These are phyloP conservation scores for Hirsutella rhossiliensis DNA, from an alignment of 2,329 filamentous ascomycete species.

Conservation along the genomic window DNA sequence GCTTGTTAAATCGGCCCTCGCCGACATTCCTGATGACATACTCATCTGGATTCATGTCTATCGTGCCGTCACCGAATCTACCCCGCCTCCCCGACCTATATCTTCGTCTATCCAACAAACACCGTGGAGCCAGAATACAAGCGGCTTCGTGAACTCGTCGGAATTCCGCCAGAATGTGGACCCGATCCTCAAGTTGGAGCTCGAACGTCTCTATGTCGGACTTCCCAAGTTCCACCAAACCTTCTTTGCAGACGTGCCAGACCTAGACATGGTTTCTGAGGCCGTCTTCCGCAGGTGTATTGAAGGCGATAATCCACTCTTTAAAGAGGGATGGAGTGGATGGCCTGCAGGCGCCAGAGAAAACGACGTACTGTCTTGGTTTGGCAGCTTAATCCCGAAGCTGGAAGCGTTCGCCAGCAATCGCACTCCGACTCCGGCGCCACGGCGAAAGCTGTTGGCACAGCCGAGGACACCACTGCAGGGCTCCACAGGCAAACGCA, in stretches of 20 bases:
- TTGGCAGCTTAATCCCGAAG: not conserved
- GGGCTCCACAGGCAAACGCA: not conserved
- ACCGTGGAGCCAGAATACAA: slow-evolving; percentile 17
- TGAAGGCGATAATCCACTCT: too few species aligned
- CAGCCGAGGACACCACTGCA: not conserved
- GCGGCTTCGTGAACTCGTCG: too few species aligned
- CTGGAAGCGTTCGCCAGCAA: not conserved
- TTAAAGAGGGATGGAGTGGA: not conserved
- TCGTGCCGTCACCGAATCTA: not conserved
- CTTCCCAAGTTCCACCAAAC: slow-evolving; percentile 19
- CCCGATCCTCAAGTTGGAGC: too few species aligned
- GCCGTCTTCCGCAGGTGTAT: too few species aligned
- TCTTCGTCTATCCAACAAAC: slow-evolving; percentile 8
- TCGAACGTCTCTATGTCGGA: too few species aligned
- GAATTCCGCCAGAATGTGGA: slow-evolving; percentile 15
- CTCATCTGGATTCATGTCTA: not conserved
- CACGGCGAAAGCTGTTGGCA: slow-evolving; percentile 1
- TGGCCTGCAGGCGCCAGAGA: not conserved
- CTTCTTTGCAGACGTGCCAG: slow-evolving; percentile 16
- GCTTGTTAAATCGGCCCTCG: not conserved
- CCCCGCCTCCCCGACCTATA: not conserved
- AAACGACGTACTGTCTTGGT: not conserved
- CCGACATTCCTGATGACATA: not conserved
- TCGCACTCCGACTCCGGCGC: not conserved
- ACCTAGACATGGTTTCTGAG: too few species aligned